Percentiles rank a stretch among this genome's conserved stretches.
These are phyloP conservation scores for Hypsizygus marmoreus DNA, from an alignment of 768 basidiomycete genomes.

Conservation along the genomic window DNA sequence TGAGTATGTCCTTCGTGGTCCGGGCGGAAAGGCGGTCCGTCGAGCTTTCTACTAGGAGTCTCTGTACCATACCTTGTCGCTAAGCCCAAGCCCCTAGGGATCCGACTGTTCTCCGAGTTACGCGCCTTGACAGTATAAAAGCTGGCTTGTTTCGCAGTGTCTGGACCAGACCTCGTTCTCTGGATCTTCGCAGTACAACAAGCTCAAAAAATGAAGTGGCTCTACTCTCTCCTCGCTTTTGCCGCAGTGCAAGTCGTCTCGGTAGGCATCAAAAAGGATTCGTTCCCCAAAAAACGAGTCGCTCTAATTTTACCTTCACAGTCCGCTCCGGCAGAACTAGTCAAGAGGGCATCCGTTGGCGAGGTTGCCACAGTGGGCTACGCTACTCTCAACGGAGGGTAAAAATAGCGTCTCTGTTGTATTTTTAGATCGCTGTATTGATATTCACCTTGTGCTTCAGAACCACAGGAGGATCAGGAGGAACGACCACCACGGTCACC, in stretches of 20 bases:
- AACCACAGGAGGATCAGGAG: constrained; percentile 43
- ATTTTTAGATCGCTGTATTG: background rate
- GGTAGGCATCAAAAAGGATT: constrained; percentile 17
- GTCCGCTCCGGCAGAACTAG: constrained; percentile 7
- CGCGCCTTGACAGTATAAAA: constrained; percentile 5
- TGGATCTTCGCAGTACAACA: constrained; percentile 2
- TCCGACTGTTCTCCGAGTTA: constrained; percentile 10
- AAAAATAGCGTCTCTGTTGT: constrained; percentile 1
- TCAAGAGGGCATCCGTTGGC: constrained; percentile 32
- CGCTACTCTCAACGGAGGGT: constrained; percentile 35
- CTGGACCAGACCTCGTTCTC: constrained; percentile 5
- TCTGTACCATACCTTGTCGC: background rate
- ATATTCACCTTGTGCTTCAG: constrained; percentile 19
- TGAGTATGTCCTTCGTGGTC: constrained; percentile 4
- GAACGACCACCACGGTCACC: constrained; percentile 41
- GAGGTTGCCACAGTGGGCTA: constrained; percentile 40
- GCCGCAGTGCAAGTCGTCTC: constrained; percentile 30
- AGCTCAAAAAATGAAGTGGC: constrained; percentile 33
- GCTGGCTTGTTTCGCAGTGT: background rate
- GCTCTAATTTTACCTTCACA: constrained; percentile 4
- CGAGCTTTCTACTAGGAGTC: background rate
- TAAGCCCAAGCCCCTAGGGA: background rate
- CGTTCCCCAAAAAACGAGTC: background rate
- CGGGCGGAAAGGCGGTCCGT: constrained; percentile 15
- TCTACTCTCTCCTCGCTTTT: constrained; percentile 32